Percentiles rank a stretch among this genome's conserved stretches.
Evolutionary conservation across 2,329 filamentous ascomycete species (phyloP).

Genomic region (Aspergillus fijiensis): DNA sequence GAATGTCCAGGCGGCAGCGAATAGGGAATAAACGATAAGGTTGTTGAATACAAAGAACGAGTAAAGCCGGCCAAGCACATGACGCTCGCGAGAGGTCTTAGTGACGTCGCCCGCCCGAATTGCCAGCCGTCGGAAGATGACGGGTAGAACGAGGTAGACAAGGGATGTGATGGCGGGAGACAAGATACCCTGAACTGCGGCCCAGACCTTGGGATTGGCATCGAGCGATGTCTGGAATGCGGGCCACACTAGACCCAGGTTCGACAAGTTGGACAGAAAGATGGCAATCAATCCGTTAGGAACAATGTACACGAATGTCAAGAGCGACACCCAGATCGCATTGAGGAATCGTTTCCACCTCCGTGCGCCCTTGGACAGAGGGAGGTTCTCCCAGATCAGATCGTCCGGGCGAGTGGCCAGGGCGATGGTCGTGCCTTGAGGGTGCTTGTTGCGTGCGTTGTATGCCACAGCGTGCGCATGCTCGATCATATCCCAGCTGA

Average conservation of each 20-base stretch:
- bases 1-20: constrained; percentile 77
- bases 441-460: constrained; percentile 74
- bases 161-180: constrained; percentile 84
- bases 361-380: constrained; percentile 66
- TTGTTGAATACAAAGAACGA: constrained; percentile 98
- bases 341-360: constrained; percentile 74
- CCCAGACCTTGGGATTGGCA: constrained; percentile 68
- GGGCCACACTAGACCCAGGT: constrained; percentile 77
- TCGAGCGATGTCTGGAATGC: constrained; percentile 68
- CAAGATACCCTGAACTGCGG: constrained; percentile 85
- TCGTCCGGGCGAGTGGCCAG: constrained; percentile 86
- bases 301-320: constrained; percentile 84
- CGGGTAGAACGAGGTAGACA: constrained; percentile 82
- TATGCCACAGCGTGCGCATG: constrained; percentile 88
- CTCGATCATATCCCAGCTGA: constrained; percentile 83
- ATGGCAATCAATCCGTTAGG: constrained; percentile 94
- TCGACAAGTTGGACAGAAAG: constrained; percentile 82
- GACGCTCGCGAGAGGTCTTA: constrained; percentile 87
- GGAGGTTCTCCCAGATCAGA: constrained; percentile 94
- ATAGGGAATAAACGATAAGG: constrained; percentile 87
- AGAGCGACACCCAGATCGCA: constrained; percentile 74
- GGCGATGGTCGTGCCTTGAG: constrained; percentile 71
- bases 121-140: constrained; percentile 84
- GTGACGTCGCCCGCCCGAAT: constrained; percentile 82
- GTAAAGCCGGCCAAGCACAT: constrained; percentile 88